These are phyloP conservation scores for Aspergillus wentii DNA, from an alignment of 495 filamentous ascomycete species.

Conservation along the genomic window DNA sequence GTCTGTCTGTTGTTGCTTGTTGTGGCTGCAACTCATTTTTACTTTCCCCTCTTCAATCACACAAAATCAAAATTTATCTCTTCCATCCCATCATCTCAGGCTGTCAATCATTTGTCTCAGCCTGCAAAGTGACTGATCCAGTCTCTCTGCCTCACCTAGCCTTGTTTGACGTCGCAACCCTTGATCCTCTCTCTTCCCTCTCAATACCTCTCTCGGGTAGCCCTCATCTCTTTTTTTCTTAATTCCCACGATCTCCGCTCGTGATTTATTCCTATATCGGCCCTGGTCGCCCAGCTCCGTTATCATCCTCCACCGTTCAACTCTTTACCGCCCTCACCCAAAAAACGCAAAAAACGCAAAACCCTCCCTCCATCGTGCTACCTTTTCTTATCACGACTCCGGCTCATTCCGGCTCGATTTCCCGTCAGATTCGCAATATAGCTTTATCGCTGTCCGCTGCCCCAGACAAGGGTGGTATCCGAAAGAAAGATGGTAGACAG, in stretches of 20 bases:
- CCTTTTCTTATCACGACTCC: too few species aligned
- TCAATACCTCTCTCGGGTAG: conserved; percentile 8
- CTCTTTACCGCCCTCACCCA: too few species aligned
- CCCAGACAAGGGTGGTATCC: conserved; percentile 26
- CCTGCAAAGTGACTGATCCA: conserved; percentile 10
- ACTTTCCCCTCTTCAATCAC: neutral
- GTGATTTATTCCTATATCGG: too few species aligned
- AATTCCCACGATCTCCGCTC: too few species aligned
- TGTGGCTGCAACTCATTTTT: neutral
- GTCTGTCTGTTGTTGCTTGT: neutral
- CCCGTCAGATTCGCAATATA: neutral
- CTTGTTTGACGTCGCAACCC: conserved; percentile 15
- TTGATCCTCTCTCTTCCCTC: conserved; percentile 10
- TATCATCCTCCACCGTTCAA: too few species aligned
- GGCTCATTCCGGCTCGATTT: neutral
- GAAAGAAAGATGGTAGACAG: conserved; percentile 88
- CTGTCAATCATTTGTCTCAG: conserved; percentile 22
- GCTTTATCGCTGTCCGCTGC: neutral
- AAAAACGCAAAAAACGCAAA: too few species aligned
- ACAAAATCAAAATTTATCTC: conserved; percentile 1
- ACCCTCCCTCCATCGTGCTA: too few species aligned
- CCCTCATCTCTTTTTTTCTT: too few species aligned
- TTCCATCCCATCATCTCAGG: conserved; percentile 4
- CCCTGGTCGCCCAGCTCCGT: too few species aligned
- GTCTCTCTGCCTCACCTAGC: conserved; percentile 9